A percentile compares a stretch with the other conserved stretches of the same genome.
phyloP scores from a whole-genome alignment of 345 rosid genomes.

The Hibiscus trionum region DNA sequence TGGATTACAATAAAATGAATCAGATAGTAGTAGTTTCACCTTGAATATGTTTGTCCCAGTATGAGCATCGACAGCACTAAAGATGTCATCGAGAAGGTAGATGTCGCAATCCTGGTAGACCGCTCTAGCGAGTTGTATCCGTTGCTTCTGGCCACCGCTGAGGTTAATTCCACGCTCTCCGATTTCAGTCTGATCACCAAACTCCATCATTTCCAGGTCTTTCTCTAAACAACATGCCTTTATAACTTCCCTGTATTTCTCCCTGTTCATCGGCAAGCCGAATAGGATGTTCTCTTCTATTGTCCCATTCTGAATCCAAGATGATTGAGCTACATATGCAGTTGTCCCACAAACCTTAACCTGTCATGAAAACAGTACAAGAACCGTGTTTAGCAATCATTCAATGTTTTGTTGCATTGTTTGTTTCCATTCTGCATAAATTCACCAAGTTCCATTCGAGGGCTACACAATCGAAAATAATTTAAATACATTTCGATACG shows the following conservation, averaged over 20 bases:
- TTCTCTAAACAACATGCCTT: slow-evolving; percentile 73
- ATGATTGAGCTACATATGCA: slow-evolving; percentile 87
- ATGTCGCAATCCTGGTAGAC: slow-evolving; percentile 86
- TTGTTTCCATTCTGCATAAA: no score
- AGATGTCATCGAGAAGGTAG: slow-evolving; percentile 88
- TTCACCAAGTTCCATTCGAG: no score
- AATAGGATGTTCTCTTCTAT: slow-evolving; percentile 78
- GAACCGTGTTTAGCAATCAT: background rate
- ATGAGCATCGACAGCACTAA: slow-evolving; percentile 96
- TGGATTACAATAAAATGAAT: slow-evolving; percentile 1
- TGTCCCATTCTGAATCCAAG: slow-evolving; percentile 95
- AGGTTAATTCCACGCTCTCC: slow-evolving; percentile 97
- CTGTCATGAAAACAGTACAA: slow-evolving; percentile 23
- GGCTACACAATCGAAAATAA: no score
- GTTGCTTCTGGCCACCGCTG: slow-evolving; percentile 96
- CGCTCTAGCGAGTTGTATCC: slow-evolving; percentile 89
- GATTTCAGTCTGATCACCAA: slow-evolving; percentile 88
- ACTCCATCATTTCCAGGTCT: slow-evolving; percentile 93
- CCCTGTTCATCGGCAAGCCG: slow-evolving; percentile 66
- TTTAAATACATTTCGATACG: no score
- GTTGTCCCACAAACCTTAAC: slow-evolving; percentile 74
- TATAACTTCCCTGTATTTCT: slow-evolving; percentile 52
- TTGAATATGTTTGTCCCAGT: slow-evolving; percentile 89
- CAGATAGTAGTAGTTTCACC: slow-evolving; percentile 30
- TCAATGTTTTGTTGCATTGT: background rate